These are phyloP conservation scores for Eremomyces bilateralis DNA, from an alignment of 495 filamentous ascomycete species.

Conservation along the genomic window DNA sequence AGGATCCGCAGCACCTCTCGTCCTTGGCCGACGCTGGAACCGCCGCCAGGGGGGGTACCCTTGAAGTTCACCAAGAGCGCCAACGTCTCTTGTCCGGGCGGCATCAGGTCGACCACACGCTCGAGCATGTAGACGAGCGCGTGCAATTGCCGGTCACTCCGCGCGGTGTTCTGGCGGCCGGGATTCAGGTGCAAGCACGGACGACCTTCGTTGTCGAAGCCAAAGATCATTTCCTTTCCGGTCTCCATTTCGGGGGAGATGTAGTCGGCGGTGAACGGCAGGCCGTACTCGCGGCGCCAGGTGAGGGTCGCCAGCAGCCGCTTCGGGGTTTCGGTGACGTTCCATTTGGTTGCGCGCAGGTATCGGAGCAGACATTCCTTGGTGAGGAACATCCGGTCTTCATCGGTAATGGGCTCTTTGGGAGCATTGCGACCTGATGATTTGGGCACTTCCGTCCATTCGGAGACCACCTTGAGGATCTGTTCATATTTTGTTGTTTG, in stretches of 20 bases:
- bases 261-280: constrained; percentile 52
- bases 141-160: constrained; percentile 72
- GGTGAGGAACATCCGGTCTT: constrained; percentile 75
- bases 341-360: constrained; percentile 84
- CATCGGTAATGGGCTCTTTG: constrained; percentile 43
- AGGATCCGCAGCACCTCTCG: constrained; percentile 66
- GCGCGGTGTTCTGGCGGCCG: constrained; percentile 75
- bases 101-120: constrained; percentile 68
- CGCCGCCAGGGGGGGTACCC: constrained; percentile 42
- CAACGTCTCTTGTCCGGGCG: constrained; percentile 62
- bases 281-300: constrained; percentile 78
- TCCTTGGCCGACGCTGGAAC: constrained; percentile 51
- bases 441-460: constrained; percentile 49
- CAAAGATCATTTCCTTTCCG: constrained; percentile 75
- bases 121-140: constrained; percentile 94
- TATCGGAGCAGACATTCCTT: constrained; percentile 83
- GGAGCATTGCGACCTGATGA: constrained; percentile 34
- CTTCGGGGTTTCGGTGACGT: constrained; percentile 46
- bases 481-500: constrained; percentile 65
- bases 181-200: constrained; percentile 81
- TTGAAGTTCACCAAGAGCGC: constrained; percentile 79
- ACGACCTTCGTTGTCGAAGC: constrained; percentile 63
- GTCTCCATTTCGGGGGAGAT: constrained; percentile 85
- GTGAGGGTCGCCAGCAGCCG: constrained; percentile 57
- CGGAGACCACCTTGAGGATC: constrained; percentile 41